Evolutionary conservation across 352 stramenopile genomes (phyloP).

Genomic region (Aphanomyces stellatus): DNA sequence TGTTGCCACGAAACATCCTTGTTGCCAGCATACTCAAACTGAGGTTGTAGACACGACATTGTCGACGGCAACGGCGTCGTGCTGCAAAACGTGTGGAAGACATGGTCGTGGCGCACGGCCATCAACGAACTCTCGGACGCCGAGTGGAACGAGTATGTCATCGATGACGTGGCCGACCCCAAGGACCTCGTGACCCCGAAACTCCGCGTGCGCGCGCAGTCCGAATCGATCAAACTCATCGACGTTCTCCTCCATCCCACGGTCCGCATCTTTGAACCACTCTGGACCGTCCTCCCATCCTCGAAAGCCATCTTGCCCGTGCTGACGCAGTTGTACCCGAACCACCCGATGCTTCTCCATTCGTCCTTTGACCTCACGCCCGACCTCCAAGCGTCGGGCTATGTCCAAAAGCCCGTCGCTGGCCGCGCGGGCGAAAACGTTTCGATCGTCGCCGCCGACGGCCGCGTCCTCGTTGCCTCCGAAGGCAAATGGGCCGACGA

Average conservation of each 20-base stretch:
- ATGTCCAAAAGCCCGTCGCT: not conserved
- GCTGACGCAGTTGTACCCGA: not conserved
- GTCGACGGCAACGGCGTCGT: not conserved
- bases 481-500: conserved; percentile 4
- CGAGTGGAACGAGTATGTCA: not conserved
- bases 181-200: conserved; percentile 1
- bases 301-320: conserved; percentile 12
- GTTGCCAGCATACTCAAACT: not conserved
- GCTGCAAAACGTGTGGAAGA: conserved; percentile 6
- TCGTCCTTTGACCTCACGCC: conserved; percentile 11
- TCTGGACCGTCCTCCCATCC: not conserved
- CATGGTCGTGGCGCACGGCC: conserved; percentile 8
- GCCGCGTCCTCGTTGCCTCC: not conserved
- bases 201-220: not conserved
- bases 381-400: not conserved
- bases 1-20: not conserved
- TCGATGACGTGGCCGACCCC: conserved; percentile 1
- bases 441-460: not conserved
- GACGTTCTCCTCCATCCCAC: not conserved
- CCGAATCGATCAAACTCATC: not conserved
- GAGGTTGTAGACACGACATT: not conserved
- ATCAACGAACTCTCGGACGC: conserved; percentile 7
- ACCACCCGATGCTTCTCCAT: not conserved
- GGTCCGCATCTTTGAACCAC: conserved; percentile 9
- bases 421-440: conserved; percentile 6